Percentiles rank a stretch among this genome's conserved stretches.
phyloP scores from a whole-genome alignment of 805 yeast genomes.

The Metschnikowia colocasiae region DNA sequence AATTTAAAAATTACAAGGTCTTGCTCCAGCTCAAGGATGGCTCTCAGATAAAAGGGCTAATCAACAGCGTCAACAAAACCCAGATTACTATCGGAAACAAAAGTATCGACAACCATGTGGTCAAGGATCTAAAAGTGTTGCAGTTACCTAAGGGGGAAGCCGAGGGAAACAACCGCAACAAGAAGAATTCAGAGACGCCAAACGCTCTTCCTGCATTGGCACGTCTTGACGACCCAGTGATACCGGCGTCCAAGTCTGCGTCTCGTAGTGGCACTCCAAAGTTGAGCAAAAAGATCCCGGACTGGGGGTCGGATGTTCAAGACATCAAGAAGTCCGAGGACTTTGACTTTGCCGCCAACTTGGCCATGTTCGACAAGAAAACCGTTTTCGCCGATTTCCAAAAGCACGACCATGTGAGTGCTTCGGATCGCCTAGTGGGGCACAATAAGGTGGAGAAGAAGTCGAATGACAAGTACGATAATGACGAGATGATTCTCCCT shows the following conservation, averaged over 20 bases:
- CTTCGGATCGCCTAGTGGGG: constrained; percentile 64
- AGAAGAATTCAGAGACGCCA: constrained; percentile 6
- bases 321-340: constrained; percentile 51
- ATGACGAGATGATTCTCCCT: constrained; percentile 71
- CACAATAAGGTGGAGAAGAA: constrained; percentile 54
- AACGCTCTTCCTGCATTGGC: background rate
- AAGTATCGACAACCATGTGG: constrained; percentile 32
- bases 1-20: constrained; percentile 41
- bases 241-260: constrained; percentile 17
- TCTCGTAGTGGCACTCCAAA: constrained; percentile 16
- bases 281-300: constrained; percentile 23
- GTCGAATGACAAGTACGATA: constrained; percentile 50
- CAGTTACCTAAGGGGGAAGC: constrained; percentile 44
- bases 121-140: constrained; percentile 53
- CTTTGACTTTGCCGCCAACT: constrained; percentile 81
- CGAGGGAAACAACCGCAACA: constrained; percentile 16
- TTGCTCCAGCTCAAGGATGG: constrained; percentile 39
- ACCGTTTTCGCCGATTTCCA: constrained; percentile 76
- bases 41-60: constrained; percentile 30
- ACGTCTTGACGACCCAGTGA: constrained; percentile 28
- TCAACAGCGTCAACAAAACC: constrained; percentile 30
- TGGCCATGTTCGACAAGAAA: constrained; percentile 77
- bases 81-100: constrained; percentile 27
- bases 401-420: constrained; percentile 56
- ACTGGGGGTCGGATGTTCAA: constrained; percentile 47